Percentiles rank a stretch among this genome's conserved stretches.
phyloP scores from a whole-genome alignment of 148 eudicot species.

The Hydrangea macrophylla region DNA sequence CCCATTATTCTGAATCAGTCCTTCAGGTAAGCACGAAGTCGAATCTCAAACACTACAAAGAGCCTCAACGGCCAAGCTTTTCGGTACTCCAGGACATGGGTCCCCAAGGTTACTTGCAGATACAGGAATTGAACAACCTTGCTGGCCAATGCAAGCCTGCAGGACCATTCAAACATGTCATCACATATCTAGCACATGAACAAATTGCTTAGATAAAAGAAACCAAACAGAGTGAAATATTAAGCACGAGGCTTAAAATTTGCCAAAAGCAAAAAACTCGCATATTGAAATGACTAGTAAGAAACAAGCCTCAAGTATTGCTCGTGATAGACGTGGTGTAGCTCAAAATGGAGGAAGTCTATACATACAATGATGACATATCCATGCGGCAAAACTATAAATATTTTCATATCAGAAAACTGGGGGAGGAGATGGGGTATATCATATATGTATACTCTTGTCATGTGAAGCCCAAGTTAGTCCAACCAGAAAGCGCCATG shows the following conservation, averaged over 20 bases:
- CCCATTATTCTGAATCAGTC: neutral
- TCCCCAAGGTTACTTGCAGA: conserved; percentile 39
- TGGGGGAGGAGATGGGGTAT: too few relatives aligned
- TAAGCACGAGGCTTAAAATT: neutral
- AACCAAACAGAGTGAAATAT: neutral
- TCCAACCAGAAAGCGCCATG: too few relatives aligned
- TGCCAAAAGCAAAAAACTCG: neutral
- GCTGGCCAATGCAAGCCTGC: conserved; percentile 51
- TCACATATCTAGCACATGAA: neutral
- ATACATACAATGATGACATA: too few relatives aligned
- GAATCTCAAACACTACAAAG: conserved; percentile 27
- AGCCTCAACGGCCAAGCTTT: conserved; percentile 58
- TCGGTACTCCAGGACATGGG: conserved; percentile 42
- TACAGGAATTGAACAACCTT: conserved; percentile 38
- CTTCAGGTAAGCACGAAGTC: neutral
- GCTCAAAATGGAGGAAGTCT: too few relatives aligned
- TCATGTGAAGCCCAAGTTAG: too few relatives aligned
- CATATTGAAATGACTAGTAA: too few relatives aligned
- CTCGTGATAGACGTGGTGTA: too few relatives aligned
- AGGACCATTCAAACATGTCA: conserved; percentile 9
- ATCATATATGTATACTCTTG: too few relatives aligned
- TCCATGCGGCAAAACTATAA: too few relatives aligned
- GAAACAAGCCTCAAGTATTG: too few relatives aligned
- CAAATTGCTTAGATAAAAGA: neutral
- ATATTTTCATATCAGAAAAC: too few relatives aligned